These are phyloP conservation scores for Phlegmacium glaucopus DNA, from an alignment of 768 basidiomycete species.

Conservation along the genomic window DNA sequence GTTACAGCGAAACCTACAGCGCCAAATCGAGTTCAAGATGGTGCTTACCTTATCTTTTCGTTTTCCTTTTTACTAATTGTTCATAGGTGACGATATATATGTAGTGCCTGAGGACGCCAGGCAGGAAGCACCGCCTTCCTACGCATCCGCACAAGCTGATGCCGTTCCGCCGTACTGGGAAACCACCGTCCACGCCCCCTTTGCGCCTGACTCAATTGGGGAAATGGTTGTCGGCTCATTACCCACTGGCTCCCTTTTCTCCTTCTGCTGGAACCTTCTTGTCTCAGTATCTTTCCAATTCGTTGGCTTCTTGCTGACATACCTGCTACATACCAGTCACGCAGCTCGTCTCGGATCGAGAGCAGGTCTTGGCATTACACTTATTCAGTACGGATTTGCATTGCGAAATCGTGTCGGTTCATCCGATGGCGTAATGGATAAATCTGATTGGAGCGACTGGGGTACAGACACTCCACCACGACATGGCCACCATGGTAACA, in stretches of 20 bases:
- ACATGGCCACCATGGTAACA: slow-evolving; percentile 19
- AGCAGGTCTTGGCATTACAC: slow-evolving; percentile 92
- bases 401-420: slow-evolving; percentile 55
- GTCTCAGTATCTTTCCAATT: slow-evolving; percentile 98
- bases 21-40: slow-evolving; percentile 58
- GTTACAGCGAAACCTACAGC: slow-evolving; percentile 82
- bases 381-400: slow-evolving; percentile 94
- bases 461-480: slow-evolving; percentile 25
- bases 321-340: slow-evolving; percentile 90
- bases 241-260: slow-evolving; percentile 78
- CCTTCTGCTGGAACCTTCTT: slow-evolving; percentile 89
- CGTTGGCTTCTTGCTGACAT: slow-evolving; percentile 89
- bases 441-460: slow-evolving; percentile 27
- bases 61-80: slow-evolving; percentile 6
- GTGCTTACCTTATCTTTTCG: slow-evolving; percentile 31
- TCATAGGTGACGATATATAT: slow-evolving; percentile 64
- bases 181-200: slow-evolving; percentile 92
- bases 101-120: slow-evolving; percentile 81
- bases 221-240: slow-evolving; percentile 90
- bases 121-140: slow-evolving; percentile 87
- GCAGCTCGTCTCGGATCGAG: slow-evolving; percentile 91
- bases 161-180: slow-evolving; percentile 99
- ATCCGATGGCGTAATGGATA: slow-evolving; percentile 27
- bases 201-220: slow-evolving; percentile 56
- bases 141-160: slow-evolving; percentile 88